Evolutionary conservation across 345 rosid species (phyloP).

Genomic region (Cardamine resedifolia): DNA sequence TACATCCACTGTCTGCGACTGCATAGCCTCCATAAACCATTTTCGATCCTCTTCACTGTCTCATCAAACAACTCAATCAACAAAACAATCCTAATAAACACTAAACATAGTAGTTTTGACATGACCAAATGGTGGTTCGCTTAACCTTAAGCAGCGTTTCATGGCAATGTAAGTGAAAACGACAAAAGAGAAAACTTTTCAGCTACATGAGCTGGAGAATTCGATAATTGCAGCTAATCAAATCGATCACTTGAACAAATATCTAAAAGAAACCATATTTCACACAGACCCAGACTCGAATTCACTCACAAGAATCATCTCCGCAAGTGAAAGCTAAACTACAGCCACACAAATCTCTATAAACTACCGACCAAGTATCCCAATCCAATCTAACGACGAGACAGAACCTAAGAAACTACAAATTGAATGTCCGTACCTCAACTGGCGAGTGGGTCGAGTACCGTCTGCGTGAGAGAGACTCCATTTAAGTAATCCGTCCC

Average conservation of each 20-base stretch:
- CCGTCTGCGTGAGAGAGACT: conserved; percentile 89
- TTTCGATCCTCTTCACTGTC: conserved; percentile 85
- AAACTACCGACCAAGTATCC: conserved; percentile 5
- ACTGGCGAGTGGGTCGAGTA: conserved; percentile 55
- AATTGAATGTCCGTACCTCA: conserved; percentile 50
- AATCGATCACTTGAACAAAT: no score
- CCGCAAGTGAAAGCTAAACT: background rate
- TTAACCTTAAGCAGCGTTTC: no score
- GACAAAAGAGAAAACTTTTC: no score
- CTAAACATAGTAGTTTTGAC: no score
- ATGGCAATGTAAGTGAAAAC: no score
- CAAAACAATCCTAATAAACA: conserved; percentile 1
- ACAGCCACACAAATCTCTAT: background rate
- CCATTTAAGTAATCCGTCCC: conserved; percentile 98
- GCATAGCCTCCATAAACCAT: conserved; percentile 99
- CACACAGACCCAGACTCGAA: no score
- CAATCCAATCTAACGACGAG: background rate
- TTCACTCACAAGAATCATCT: no score
- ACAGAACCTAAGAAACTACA: background rate
- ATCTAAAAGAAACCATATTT: no score
- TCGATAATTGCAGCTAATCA: no score
- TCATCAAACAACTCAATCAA: conserved; percentile 24
- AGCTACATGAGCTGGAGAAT: no score
- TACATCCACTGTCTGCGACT: conserved; percentile 76
- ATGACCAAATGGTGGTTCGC: no score